phyloP scores from a whole-genome alignment of 2,329 filamentous ascomycete genomes.

The Colletotrichum spinosum region DNA sequence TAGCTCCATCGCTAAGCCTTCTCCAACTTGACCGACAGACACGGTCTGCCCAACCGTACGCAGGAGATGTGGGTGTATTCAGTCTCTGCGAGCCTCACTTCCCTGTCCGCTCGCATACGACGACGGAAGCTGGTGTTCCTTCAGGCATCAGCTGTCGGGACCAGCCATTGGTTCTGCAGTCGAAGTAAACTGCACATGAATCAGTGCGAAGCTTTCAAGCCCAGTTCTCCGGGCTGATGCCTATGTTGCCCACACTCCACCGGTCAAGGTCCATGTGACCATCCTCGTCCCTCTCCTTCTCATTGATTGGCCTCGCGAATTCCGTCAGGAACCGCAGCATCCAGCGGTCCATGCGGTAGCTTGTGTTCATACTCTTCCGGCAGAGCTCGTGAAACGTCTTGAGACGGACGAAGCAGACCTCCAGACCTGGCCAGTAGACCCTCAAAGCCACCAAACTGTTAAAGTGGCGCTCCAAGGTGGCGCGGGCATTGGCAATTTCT shows the following conservation, averaged over 20 bases:
- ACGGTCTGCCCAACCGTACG: too few relatives aligned
- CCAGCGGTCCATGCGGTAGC: conserved; percentile 55
- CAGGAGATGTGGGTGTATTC: too few relatives aligned
- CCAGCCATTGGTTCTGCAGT: background rate
- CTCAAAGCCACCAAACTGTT: conserved; percentile 54
- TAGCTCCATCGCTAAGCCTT: too few relatives aligned
- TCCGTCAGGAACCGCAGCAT: conserved; percentile 52
- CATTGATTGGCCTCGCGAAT: conserved; percentile 46
- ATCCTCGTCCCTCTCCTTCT: conserved; percentile 42
- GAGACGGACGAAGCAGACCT: conserved; percentile 52
- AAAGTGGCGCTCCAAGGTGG: conserved; percentile 57
- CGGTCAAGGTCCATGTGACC: conserved; percentile 34
- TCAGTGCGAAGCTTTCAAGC: conserved; percentile 8
- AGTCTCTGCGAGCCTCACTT: too few relatives aligned
- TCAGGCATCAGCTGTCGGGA: too few relatives aligned
- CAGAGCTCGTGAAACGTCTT: conserved; percentile 56
- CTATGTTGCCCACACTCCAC: conserved; percentile 39
- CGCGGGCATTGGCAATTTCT: conserved; percentile 49
- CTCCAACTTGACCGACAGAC: too few relatives aligned
- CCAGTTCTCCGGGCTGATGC: conserved; percentile 39
- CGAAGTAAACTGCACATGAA: background rate
- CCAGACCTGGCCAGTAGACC: conserved; percentile 54
- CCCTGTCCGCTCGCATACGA: too few relatives aligned
- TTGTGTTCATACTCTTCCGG: conserved; percentile 48
- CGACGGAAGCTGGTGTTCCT: too few relatives aligned